Evolutionary conservation across 2,329 filamentous ascomycete genomes (phyloP).

Genomic region (Beauveria sp.): DNA sequence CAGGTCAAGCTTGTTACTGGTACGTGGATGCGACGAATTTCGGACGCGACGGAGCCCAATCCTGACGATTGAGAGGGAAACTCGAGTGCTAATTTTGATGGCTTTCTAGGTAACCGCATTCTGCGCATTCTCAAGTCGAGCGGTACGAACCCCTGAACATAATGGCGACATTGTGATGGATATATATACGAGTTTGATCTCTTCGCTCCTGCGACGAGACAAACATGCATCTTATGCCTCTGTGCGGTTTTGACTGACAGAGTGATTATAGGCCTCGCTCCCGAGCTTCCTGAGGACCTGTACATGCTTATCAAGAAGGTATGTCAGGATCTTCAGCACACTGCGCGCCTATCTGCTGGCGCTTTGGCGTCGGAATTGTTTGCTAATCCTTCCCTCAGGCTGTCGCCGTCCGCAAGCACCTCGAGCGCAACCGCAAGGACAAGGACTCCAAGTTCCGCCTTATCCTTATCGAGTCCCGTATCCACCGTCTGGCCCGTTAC

Average conservation of each 20-base stretch:
- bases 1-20: conserved; percentile 97
- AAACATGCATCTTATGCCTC: conserved; percentile 52
- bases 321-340: conserved; percentile 15
- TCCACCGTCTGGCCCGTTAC: conserved; percentile 98
- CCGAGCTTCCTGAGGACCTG: conserved; percentile 97
- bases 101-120: conserved; percentile 88
- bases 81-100: conserved; percentile 29
- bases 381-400: conserved; percentile 47
- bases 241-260: conserved; percentile 90
- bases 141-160: conserved; percentile 61
- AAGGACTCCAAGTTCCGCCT: conserved; percentile 99
- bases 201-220: conserved; percentile 13
- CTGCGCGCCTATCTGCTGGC: not conserved
- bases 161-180: conserved; percentile 19
- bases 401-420: conserved; percentile 98
- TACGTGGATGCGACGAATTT: conserved; percentile 40
- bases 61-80: not conserved
- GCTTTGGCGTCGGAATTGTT: not conserved
- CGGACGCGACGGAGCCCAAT: not conserved
- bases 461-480: conserved; percentile 99
- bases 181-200: conserved; percentile 17
- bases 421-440: conserved; percentile 99
- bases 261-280: conserved; percentile 95
- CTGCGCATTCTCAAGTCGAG: conserved; percentile 96
- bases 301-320: conserved; percentile 99